A percentile compares a stretch with the other conserved stretches of the same genome.
phyloP scores from a whole-genome alignment of 164 flowering plant species.

The Tetracentron sinense region DNA sequence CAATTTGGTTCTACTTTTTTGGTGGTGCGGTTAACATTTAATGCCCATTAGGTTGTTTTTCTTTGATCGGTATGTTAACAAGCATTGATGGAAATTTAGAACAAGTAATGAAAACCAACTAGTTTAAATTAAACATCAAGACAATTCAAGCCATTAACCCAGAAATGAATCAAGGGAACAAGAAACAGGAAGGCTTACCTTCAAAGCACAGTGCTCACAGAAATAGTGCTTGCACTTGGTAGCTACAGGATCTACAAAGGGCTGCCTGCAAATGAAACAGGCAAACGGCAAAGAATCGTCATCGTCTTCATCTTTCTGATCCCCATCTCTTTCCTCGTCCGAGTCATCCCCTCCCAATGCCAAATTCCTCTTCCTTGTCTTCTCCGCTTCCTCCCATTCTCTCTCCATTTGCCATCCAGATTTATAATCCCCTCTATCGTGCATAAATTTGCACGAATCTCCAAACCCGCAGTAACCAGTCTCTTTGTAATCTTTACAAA shows the following conservation, averaged over 20 bases:
- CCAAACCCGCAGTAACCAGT: slow-evolving; percentile 99
- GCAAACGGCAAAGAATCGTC: no score
- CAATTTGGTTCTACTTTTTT: no score
- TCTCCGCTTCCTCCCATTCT: slow-evolving; percentile 88
- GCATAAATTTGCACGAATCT: slow-evolving; percentile 96
- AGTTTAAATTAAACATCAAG: no score
- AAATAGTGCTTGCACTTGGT: slow-evolving; percentile 96
- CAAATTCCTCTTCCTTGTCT: slow-evolving; percentile 65
- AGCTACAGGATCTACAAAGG: no score
- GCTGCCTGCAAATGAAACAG: no score
- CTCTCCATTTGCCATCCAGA: slow-evolving; percentile 94
- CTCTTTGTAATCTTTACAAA: slow-evolving; percentile 95
- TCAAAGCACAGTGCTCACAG: slow-evolving; percentile 90
- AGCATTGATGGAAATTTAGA: no score
- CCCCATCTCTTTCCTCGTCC: slow-evolving; percentile 36
- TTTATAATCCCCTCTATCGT: slow-evolving; percentile 96
- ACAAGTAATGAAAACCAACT: no score
- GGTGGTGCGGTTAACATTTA: no score
- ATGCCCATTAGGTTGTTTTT: no score
- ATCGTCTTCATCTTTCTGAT: slow-evolving; percentile 53
- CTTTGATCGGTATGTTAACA: no score
- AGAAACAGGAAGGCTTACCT: slow-evolving; percentile 38
- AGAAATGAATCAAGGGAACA: neutral
- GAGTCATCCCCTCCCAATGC: slow-evolving; percentile 53
- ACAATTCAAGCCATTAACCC: neutral